These are phyloP conservation scores for Sporopachydermia lactativora DNA, from an alignment of 805 yeast species.

Conservation along the genomic window DNA sequence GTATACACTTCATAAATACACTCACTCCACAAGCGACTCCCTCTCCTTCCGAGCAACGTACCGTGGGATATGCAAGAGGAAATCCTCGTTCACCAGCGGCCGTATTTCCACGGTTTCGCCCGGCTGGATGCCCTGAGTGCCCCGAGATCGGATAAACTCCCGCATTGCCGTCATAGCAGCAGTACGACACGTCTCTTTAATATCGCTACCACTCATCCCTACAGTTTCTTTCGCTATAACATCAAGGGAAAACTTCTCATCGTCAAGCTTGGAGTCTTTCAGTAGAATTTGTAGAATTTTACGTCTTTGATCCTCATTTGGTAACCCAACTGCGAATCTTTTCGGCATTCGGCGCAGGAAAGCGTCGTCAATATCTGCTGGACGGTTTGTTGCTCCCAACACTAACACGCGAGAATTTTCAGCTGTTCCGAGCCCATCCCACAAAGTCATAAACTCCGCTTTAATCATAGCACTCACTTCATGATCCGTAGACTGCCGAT, in stretches of 20 bases:
- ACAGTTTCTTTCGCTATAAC: slow-evolving; percentile 47
- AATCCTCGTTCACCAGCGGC: slow-evolving; percentile 2
- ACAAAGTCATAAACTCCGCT: slow-evolving; percentile 93
- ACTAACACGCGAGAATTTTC: slow-evolving; percentile 63
- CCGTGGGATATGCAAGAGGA: neutral
- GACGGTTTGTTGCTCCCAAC: slow-evolving; percentile 90
- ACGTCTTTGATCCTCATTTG: slow-evolving; percentile 50
- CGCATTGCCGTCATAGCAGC: slow-evolving; percentile 86
- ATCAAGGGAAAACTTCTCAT: slow-evolving; percentile 39
- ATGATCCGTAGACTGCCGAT: slow-evolving; percentile 72
- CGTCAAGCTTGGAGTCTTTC: slow-evolving; percentile 47
- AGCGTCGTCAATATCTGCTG: slow-evolving; percentile 83
- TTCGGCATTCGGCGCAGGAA: slow-evolving; percentile 89
- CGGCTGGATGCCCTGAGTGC: slow-evolving; percentile 21
- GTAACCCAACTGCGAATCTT: slow-evolving; percentile 65
- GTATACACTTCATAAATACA: neutral
- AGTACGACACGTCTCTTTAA: slow-evolving; percentile 82
- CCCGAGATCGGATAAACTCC: slow-evolving; percentile 60
- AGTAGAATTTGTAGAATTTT: slow-evolving; percentile 60
- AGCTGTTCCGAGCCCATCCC: slow-evolving; percentile 81
- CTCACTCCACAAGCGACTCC: neutral
- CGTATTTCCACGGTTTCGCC: slow-evolving; percentile 12
- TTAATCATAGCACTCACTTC: slow-evolving; percentile 91
- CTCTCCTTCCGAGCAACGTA: neutral
- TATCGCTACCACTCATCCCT: slow-evolving; percentile 82